These are phyloP conservation scores for Ganoderma sinense DNA, from an alignment of 1,284 basidiomycete species.

Conservation along the genomic window DNA sequence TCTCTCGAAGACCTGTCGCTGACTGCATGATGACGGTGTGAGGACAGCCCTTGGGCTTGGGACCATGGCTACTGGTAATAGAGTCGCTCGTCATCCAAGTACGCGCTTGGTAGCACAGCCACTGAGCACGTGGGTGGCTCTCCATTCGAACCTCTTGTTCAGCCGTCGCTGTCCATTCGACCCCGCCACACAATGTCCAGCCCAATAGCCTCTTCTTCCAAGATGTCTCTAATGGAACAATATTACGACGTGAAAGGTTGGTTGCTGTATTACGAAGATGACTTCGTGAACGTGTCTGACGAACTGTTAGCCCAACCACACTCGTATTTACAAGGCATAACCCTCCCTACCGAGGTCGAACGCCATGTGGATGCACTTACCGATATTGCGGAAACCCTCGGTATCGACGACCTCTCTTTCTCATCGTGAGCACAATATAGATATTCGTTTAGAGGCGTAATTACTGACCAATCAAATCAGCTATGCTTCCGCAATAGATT, in stretches of 20 bases:
- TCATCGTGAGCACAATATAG: conserved; percentile 24
- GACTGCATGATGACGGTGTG: too few species aligned
- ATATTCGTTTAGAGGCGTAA: background rate
- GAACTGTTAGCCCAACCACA: conserved; percentile 7
- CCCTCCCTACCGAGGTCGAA: conserved; percentile 18
- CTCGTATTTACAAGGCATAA: conserved; percentile 5
- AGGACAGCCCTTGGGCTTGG: too few species aligned
- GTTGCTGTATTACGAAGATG: background rate
- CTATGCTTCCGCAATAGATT: conserved; percentile 45
- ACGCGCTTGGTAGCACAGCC: too few species aligned
- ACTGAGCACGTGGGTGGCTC: too few species aligned
- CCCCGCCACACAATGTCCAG: background rate
- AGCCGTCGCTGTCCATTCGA: background rate
- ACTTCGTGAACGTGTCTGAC: background rate
- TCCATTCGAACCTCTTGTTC: background rate
- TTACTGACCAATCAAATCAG: conserved; percentile 33
- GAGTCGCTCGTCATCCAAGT: too few species aligned
- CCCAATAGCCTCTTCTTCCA: background rate
- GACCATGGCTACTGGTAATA: too few species aligned
- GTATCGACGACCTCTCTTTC: conserved; percentile 36
- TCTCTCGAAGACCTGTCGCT: too few species aligned
- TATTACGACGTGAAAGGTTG: background rate
- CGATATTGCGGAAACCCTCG: conserved; percentile 34
- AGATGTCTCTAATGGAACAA: background rate
- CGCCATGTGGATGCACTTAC: conserved; percentile 26